Percentiles rank a stretch among this genome's conserved stretches.
Evolutionary conservation across 1,284 basidiomycete species (phyloP).

Genomic region (Rhodotorula sp.): DNA sequence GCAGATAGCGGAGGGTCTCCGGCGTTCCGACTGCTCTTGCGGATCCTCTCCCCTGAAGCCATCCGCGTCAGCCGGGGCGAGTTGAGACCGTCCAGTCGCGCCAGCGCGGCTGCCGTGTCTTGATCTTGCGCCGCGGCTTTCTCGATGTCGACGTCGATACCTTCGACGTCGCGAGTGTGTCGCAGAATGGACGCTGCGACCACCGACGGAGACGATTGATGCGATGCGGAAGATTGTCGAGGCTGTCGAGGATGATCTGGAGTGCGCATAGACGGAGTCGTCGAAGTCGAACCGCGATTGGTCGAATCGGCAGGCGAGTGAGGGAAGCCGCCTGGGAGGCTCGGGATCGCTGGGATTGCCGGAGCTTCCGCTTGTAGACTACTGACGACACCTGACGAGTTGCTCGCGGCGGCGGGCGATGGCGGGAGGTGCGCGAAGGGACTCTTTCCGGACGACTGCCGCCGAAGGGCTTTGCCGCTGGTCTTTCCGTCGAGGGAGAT

Average conservation of each 20-base stretch:
- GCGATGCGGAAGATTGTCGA: constrained; percentile 29
- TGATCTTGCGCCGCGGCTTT: constrained; percentile 77
- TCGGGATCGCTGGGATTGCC: constrained; percentile 56
- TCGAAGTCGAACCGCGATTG: constrained; percentile 45
- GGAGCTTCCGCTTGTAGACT: not conserved
- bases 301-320: constrained; percentile 39
- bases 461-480: constrained; percentile 14
- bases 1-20: not conserved
- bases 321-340: constrained; percentile 44
- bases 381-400: constrained; percentile 67
- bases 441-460: constrained; percentile 29
- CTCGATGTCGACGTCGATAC: constrained; percentile 62
- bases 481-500: constrained; percentile 30
- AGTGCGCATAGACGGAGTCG: constrained; percentile 25
- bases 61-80: constrained; percentile 39
- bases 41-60: constrained; percentile 53
- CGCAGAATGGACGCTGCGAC: constrained; percentile 46
- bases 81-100: constrained; percentile 83
- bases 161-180: constrained; percentile 44
- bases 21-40: constrained; percentile 41
- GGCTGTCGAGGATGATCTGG: constrained; percentile 27
- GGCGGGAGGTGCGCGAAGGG: constrained; percentile 37
- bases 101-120: constrained; percentile 82
- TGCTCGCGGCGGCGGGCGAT: constrained; percentile 55
- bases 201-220: constrained; percentile 42